Evolutionary conservation across 2,329 filamentous ascomycete genomes (phyloP).

Genomic region (Lojkania enalia): DNA sequence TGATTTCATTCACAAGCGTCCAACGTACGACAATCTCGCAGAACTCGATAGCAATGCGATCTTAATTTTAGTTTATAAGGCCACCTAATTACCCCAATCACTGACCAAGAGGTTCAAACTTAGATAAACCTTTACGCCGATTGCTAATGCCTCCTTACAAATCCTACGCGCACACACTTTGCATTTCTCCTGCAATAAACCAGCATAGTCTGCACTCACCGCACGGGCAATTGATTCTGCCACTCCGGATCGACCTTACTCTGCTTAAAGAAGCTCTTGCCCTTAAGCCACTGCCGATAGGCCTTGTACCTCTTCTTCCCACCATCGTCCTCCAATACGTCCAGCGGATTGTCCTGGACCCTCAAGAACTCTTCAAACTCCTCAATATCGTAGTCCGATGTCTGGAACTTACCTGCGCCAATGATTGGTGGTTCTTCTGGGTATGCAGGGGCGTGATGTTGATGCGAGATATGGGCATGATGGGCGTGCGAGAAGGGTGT

Average conservation of each 20-base stretch:
- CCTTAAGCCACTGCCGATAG: conserved; percentile 90
- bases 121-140: too few relatives aligned
- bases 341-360: conserved; percentile 78
- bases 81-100: too few relatives aligned
- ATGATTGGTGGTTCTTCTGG: neutral
- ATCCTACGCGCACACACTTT: too few relatives aligned
- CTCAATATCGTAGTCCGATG: conserved; percentile 4
- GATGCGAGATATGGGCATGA: neutral
- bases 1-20: too few relatives aligned
- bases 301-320: conserved; percentile 96
- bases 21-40: too few relatives aligned
- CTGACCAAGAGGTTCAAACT: too few relatives aligned
- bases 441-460: neutral
- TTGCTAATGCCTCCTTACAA: too few relatives aligned
- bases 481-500: conserved; percentile 36
- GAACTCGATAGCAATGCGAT: too few relatives aligned
- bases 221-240: too few relatives aligned
- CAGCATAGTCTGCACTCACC: too few relatives aligned
- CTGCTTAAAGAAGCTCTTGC: conserved; percentile 97
- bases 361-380: conserved; percentile 14
- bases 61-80: too few relatives aligned
- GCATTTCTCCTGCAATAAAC: too few relatives aligned
- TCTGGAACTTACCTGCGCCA: conserved; percentile 40
- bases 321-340: conserved; percentile 82
- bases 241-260: conserved; percentile 58